A percentile compares a stretch with the other conserved stretches of the same genome.
Conservation (phyloP, 352 stramenopile genomes). For the Phytophthora constricta region DNA sequence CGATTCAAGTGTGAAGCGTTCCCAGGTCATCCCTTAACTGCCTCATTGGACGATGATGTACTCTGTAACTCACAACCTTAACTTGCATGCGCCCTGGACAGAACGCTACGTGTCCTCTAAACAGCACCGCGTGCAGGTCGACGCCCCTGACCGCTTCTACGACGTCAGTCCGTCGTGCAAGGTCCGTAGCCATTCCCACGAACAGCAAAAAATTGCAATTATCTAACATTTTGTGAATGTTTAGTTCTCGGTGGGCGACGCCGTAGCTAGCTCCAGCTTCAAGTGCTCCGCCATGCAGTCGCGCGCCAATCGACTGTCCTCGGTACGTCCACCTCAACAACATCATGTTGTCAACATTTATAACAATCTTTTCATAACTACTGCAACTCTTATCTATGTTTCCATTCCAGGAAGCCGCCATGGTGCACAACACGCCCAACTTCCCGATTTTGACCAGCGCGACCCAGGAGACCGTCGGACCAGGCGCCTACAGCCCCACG, state of each 20-base stretch:
- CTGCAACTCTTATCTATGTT: background rate
- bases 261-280: constrained; percentile 73
- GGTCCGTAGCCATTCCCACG: constrained; percentile 13
- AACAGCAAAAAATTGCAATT: background rate
- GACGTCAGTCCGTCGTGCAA: constrained; percentile 75
- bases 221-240: background rate
- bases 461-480: constrained; percentile 57
- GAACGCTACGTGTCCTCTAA: constrained; percentile 77
- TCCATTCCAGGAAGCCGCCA: constrained; percentile 53
- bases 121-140: constrained; percentile 57
- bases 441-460: constrained; percentile 64
- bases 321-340: constrained; percentile 34
- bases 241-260: constrained; percentile 66
- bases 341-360: background rate
- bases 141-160: constrained; percentile 74
- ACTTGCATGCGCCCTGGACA: constrained; percentile 19
- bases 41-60: background rate
- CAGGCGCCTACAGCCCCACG: constrained; percentile 54
- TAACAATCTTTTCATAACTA: background rate
- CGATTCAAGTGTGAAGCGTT: constrained; percentile 77
- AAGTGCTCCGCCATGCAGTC: constrained; percentile 73
- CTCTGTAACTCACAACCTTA: background rate
- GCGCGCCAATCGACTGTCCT: constrained; percentile 56
- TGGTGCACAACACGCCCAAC: constrained; percentile 79
- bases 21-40: constrained; percentile 39